Percentiles rank a stretch among this genome's conserved stretches.
Evolutionary conservation across 208 protist species (phyloP).

Genomic region (Leishmania major): DNA sequence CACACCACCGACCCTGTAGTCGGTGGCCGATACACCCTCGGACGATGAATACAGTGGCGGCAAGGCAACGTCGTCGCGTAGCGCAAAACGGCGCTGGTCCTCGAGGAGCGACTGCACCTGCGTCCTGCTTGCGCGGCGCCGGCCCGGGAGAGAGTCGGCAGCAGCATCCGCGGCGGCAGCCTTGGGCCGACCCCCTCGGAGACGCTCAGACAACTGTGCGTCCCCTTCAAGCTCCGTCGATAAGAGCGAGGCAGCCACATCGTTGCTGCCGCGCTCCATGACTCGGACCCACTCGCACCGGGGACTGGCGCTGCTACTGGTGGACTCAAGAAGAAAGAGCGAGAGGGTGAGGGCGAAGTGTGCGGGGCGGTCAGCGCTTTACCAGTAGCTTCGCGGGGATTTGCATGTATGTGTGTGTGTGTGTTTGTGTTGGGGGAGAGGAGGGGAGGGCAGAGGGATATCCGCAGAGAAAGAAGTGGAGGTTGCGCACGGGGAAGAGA

Average conservation of each 20-base stretch:
- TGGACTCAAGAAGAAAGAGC: not conserved
- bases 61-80: not conserved
- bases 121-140: not conserved
- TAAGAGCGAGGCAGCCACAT: constrained; percentile 24
- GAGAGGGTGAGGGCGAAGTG: not conserved
- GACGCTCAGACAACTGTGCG: not conserved
- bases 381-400: not conserved
- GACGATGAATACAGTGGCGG: not conserved
- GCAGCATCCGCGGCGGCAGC: not conserved
- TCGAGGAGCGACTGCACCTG: constrained; percentile 17
- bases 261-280: constrained; percentile 11
- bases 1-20: not conserved
- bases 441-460: not conserved
- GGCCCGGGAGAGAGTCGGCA: not conserved
- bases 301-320: no score
- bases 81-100: constrained; percentile 18
- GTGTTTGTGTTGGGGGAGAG: not conserved
- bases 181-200: not conserved
- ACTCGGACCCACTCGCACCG: no score
- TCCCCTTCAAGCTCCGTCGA: constrained; percentile 13
- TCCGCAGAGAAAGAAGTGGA: not conserved
- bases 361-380: not conserved
- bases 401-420: not conserved
- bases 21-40: not conserved
- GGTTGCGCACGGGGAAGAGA: not conserved